Evolutionary conservation across 768 basidiomycete species (phyloP).

Genomic region (Tricholoma terreum): DNA sequence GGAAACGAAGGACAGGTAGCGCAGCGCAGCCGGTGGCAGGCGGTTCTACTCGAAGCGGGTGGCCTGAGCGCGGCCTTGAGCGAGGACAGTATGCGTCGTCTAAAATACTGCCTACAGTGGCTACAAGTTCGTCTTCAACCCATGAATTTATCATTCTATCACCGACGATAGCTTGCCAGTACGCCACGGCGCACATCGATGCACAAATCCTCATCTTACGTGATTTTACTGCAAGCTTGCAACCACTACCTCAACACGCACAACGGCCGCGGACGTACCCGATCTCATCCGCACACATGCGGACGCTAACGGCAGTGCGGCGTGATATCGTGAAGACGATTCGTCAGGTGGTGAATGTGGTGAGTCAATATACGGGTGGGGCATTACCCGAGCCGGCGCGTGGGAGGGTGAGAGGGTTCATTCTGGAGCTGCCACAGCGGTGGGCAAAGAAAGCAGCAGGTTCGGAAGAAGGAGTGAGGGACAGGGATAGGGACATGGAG

Average conservation of each 20-base stretch:
- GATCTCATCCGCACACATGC: constrained; percentile 48
- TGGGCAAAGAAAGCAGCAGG: constrained; percentile 54
- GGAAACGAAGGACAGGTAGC: constrained; percentile 52
- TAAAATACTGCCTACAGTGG: constrained; percentile 88
- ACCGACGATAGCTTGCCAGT: constrained; percentile 41
- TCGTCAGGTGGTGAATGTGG: constrained; percentile 84
- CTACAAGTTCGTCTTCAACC: constrained; percentile 56
- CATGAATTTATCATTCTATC: background rate
- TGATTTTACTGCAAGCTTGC: constrained; percentile 75
- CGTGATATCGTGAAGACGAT: constrained; percentile 86
- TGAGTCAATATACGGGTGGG: constrained; percentile 80
- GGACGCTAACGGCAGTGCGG: constrained; percentile 70
- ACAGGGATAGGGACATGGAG: constrained; percentile 15
- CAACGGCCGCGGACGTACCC: constrained; percentile 27
- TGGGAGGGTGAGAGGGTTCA: constrained; percentile 67
- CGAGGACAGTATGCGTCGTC: constrained; percentile 84
- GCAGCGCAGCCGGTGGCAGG: constrained; percentile 81
- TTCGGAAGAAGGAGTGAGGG: constrained; percentile 17
- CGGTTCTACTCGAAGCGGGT: constrained; percentile 80
- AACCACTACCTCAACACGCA: constrained; percentile 41
- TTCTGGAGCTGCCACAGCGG: constrained; percentile 75
- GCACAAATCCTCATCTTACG: constrained; percentile 82
- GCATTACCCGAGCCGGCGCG: constrained; percentile 85
- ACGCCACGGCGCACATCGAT: constrained; percentile 84
- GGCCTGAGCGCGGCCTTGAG: constrained; percentile 85